Conservation (phyloP, 805 yeast species). For the Pichia manshurica region DNA sequence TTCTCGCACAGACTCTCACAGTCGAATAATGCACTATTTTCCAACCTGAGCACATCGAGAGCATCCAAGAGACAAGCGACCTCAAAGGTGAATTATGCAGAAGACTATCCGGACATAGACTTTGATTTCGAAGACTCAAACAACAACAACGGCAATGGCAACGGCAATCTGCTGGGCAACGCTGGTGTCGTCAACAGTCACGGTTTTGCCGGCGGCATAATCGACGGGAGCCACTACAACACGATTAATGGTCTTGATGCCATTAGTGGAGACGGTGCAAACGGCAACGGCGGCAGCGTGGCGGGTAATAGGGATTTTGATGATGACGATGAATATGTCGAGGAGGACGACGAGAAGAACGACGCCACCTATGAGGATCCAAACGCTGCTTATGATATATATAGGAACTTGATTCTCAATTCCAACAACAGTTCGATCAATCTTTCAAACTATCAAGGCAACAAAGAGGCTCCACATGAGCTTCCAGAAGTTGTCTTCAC, state of each 20-base stretch:
- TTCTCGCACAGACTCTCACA: slow-evolving; percentile 67
- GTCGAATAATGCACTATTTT: slow-evolving; percentile 65
- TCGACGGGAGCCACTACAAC: background rate
- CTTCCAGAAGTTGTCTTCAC: slow-evolving; percentile 27
- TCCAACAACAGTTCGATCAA: slow-evolving; percentile 16
- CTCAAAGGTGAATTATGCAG: slow-evolving; percentile 72
- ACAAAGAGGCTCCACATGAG: slow-evolving; percentile 36
- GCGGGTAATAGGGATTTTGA: slow-evolving; percentile 12
- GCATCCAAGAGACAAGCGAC: slow-evolving; percentile 66
- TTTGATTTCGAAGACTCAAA: slow-evolving; percentile 36
- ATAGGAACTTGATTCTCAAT: slow-evolving; percentile 10
- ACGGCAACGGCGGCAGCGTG: slow-evolving; percentile 13
- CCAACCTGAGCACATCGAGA: slow-evolving; percentile 71
- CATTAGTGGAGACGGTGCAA: slow-evolving; percentile 36
- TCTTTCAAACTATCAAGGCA: slow-evolving; percentile 30
- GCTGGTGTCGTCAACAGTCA: background rate
- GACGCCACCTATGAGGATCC: slow-evolving; percentile 64
- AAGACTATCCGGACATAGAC: slow-evolving; percentile 60
- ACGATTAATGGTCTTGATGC: too few relatives aligned
- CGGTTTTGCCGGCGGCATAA: background rate
- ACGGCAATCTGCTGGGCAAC: background rate
- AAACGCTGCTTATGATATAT: slow-evolving; percentile 33
- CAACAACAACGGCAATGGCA: background rate
- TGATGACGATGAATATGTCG: slow-evolving; percentile 28
- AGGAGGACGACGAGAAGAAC: slow-evolving; percentile 61